phyloP scores from a whole-genome alignment of 495 filamentous ascomycete genomes.

The Penicillium flavigenum region DNA sequence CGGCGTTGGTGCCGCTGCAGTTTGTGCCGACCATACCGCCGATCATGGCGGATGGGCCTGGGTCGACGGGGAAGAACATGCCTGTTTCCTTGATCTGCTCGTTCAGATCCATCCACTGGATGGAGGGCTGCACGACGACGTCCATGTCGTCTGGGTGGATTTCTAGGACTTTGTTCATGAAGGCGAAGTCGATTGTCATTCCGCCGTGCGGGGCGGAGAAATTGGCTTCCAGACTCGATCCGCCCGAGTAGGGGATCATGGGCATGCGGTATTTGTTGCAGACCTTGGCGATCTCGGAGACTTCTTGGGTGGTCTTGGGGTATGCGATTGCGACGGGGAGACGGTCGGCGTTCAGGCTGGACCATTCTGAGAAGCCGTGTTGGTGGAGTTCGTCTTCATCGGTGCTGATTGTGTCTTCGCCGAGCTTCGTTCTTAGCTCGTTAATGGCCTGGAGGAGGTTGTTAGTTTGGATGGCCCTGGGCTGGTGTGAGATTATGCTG shows the following conservation, averaged over 20 bases:
- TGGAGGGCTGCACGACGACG: constrained; percentile 83
- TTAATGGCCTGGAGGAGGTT: constrained; percentile 52
- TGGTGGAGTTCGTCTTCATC: constrained; percentile 77
- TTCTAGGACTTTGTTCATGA: constrained; percentile 78
- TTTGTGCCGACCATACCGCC: constrained; percentile 96
- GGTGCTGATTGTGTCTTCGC: constrained; percentile 74
- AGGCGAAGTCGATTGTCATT: constrained; percentile 83
- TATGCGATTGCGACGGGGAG: constrained; percentile 81
- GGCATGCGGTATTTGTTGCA: constrained; percentile 83
- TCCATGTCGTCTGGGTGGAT: constrained; percentile 89
- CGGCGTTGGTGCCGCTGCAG: constrained; percentile 90
- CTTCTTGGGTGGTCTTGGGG: constrained; percentile 75
- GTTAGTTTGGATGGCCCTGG: constrained; percentile 30
- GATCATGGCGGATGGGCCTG: constrained; percentile 71
- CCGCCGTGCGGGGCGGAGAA: constrained; percentile 84
- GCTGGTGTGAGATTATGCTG: too few species aligned
- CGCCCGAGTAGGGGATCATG: constrained; percentile 82
- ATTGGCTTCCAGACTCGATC: constrained; percentile 83
- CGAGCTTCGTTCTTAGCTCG: constrained; percentile 57
- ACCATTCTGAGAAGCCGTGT: constrained; percentile 92
- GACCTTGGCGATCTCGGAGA: constrained; percentile 73
- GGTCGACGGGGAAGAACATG: constrained; percentile 88
- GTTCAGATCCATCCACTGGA: constrained; percentile 91
- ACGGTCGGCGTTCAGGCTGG: constrained; percentile 72
- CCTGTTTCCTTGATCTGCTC: constrained; percentile 70